Base-by-base conservation (phyloP, 2,329 filamentous ascomycete species). In the Setomelanomma holmii region DNA sequence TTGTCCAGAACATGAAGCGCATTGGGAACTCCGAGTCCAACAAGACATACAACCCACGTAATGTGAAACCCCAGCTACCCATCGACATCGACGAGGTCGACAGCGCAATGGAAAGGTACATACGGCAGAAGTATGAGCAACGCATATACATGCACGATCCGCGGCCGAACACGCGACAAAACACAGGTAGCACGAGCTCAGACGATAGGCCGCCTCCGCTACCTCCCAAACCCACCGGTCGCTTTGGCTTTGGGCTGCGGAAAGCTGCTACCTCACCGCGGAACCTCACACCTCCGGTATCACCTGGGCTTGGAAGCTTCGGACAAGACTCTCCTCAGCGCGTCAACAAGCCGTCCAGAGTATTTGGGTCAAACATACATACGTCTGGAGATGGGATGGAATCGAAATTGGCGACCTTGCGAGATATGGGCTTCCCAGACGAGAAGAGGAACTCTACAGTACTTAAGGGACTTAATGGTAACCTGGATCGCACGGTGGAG, bases 71-170 rank as follows among this genome's bases (percentile, higher is more conserved):
- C 1, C 86, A 93, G 4, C 87, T 97, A 14, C 93, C 95, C 0
- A 83, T 96, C 64, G 95, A 98, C 69, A 86, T 86, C 34, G 95
- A 99, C 76, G 93, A 98, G 78, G 90, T 89, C 42, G 93, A 99
- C 72, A 89, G 90, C 10, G 91, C 90, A 22, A 95, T 99, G 89
- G 95, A 99, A 76, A 86, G 91, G 55, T 98, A 93, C 75, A 96
- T 99, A 63, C 84, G 93, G 55, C 88, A 93, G 69, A 99, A 99
- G 76, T 99, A 99, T 76, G 87, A 93, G 71, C 87, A 88, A 64
- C 80, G 82, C 51, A 76, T 80, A 12, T 80, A 85, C 58, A 69
- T 74, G 53, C 67, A 68, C 40, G 68, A 68, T 38, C 67, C 71
- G 19, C 66, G 72, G 27, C 72, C 77, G 20, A 67, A 67, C 43